phyloP scores from a whole-genome alignment of 371 early-diverging fungal genomes.

The Apophysomyces elegans region DNA sequence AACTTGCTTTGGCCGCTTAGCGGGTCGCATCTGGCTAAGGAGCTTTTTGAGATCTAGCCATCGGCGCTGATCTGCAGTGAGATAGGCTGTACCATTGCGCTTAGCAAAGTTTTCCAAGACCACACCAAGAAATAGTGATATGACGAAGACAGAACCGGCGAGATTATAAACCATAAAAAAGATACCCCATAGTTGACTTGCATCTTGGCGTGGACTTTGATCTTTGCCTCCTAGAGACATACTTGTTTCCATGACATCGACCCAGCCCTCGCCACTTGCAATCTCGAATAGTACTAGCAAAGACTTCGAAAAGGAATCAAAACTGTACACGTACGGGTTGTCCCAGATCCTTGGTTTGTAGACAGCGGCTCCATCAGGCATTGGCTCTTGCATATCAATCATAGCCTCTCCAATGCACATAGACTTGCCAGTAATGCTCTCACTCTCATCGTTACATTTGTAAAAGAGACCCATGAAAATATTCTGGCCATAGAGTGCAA shows the following conservation, averaged over 20 bases:
- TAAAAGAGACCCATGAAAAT: constrained; percentile 64
- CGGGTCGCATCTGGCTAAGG: constrained; percentile 62
- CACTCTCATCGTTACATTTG: constrained; percentile 62
- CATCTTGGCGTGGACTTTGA: constrained; percentile 46
- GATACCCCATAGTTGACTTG: constrained; percentile 60
- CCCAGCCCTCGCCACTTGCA: constrained; percentile 76
- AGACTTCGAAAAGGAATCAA: constrained; percentile 65
- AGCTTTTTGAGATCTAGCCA: constrained; percentile 75
- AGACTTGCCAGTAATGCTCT: constrained; percentile 22
- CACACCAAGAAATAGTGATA: constrained; percentile 72
- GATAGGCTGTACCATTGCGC: constrained; percentile 65
- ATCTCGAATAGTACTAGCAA: constrained; percentile 69
- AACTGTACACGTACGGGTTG: constrained; percentile 70
- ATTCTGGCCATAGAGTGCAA: constrained; percentile 71
- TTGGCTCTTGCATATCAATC: constrained; percentile 37
- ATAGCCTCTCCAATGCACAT: constrained; percentile 51
- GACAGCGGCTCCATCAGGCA: constrained; percentile 37
- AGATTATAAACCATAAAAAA: constrained; percentile 72
- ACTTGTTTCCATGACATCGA: constrained; percentile 62
- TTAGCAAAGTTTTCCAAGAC: constrained; percentile 70
- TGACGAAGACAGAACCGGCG: constrained; percentile 66
- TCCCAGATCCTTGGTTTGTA: constrained; percentile 67
- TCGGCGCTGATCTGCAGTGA: constrained; percentile 71
- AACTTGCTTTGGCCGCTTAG: constrained; percentile 50
- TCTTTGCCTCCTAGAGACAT: constrained; percentile 63